Percentiles rank a stretch among this genome's conserved stretches.
Conservation (phyloP, 176 grass and related monocot genomes). For the Cenchrus purpureus region DNA sequence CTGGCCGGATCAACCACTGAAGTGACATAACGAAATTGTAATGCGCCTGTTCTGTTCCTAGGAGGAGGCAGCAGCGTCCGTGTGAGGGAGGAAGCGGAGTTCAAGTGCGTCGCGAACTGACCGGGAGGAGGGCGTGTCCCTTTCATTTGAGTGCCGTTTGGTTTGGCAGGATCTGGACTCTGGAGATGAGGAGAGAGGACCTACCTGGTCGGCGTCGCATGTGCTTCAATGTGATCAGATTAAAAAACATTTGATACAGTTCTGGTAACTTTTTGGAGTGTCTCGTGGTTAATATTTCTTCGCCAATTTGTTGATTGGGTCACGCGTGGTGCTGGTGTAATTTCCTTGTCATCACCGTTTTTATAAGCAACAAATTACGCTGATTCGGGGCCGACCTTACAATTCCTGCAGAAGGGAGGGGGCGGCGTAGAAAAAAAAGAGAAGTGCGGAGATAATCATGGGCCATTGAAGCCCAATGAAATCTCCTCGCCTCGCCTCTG, state of each 20-base stretch:
- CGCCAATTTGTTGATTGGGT: background rate
- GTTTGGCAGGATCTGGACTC: slow-evolving; percentile 20
- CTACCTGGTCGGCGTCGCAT: background rate
- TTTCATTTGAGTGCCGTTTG: slow-evolving; percentile 46
- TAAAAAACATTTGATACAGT: background rate
- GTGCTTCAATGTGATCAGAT: background rate
- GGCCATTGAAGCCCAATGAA: no score
- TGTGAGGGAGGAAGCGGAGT: background rate
- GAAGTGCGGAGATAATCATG: background rate
- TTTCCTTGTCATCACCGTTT: slow-evolving; percentile 4
- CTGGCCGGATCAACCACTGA: slow-evolving; percentile 25
- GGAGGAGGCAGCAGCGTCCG: background rate
- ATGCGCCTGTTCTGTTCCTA: background rate
- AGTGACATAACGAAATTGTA: slow-evolving; percentile 11
- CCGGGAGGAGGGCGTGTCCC: slow-evolving; percentile 25
- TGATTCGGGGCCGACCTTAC: background rate
- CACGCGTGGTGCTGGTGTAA: background rate
- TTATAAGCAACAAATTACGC: background rate
- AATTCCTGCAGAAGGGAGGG: background rate
- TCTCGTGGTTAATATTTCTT: background rate
- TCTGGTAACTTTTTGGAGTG: background rate
- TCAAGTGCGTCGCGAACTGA: slow-evolving; percentile 26
- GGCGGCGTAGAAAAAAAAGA: background rate
- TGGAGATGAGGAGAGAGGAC: background rate
- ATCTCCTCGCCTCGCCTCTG: no score